Conservation (phyloP, 805 yeast species). For the Ogataea angusta region DNA sequence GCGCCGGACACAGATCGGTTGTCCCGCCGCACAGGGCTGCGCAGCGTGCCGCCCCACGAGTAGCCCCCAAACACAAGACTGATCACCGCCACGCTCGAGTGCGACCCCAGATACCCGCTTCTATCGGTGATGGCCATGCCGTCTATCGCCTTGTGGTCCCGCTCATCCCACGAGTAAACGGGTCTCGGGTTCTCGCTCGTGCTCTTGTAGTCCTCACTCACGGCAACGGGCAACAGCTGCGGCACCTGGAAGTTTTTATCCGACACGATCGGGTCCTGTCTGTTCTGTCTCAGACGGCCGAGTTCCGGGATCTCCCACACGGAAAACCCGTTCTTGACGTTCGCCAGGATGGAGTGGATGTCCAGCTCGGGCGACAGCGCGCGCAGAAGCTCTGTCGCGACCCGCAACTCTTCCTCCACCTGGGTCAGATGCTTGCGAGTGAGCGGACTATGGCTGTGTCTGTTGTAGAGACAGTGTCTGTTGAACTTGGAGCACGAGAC, state of each 20-base stretch:
- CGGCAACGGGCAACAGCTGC: conserved; percentile 12
- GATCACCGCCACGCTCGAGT: conserved; percentile 15
- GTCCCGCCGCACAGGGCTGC: neutral
- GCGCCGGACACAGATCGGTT: neutral
- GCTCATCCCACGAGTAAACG: conserved; percentile 12
- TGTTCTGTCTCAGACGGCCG: neutral
- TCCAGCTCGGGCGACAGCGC: conserved; percentile 7
- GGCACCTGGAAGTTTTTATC: conserved; percentile 7
- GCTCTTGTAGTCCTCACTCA: neutral
- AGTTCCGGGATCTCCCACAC: conserved; percentile 10
- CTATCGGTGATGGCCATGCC: conserved; percentile 19
- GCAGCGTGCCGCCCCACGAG: neutral
- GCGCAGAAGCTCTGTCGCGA: conserved; percentile 7
- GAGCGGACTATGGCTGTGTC: conserved; percentile 12
- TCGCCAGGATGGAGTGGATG: conserved; percentile 5
- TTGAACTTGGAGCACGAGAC: conserved; percentile 10
- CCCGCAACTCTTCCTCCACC: conserved; percentile 15
- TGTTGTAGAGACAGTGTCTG: conserved; percentile 16
- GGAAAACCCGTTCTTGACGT: conserved; percentile 7
- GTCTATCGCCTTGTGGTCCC: conserved; percentile 4
- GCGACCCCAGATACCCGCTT: conserved; percentile 17
- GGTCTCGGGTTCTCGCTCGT: neutral
- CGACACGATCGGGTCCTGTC: neutral
- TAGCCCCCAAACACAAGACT: conserved; percentile 10
- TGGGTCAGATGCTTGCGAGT: conserved; percentile 17